Conservation (phyloP, 2,329 filamentous ascomycete species). For the Pseudocercospora vitis region DNA sequence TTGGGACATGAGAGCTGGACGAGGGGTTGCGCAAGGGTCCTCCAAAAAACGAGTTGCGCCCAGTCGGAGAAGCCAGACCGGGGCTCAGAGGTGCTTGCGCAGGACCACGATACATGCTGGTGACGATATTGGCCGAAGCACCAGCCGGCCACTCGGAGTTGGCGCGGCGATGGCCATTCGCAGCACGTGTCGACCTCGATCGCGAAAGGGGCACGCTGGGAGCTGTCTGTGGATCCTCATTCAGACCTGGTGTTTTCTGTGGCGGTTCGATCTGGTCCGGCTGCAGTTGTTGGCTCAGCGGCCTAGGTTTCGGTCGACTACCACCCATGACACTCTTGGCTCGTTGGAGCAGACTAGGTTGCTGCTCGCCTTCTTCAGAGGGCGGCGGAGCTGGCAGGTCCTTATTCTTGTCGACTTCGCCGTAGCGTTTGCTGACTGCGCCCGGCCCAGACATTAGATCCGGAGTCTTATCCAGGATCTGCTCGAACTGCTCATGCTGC, state of each 20-base stretch:
- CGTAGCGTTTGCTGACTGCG: slow-evolving; percentile 20
- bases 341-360: slow-evolving; percentile 53
- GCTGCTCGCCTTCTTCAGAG: slow-evolving; percentile 55
- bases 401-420: slow-evolving; percentile 63
- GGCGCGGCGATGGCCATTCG: slow-evolving; percentile 44
- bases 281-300: slow-evolving; percentile 34
- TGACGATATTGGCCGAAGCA: slow-evolving; percentile 65
- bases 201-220: slow-evolving; percentile 71
- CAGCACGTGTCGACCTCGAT: slow-evolving; percentile 47
- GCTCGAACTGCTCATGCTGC: slow-evolving; percentile 91
- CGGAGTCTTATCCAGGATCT: slow-evolving; percentile 80
- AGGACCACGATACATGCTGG: slow-evolving; percentile 83
- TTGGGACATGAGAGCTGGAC: slow-evolving; percentile 50
- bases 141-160: slow-evolving; percentile 44
- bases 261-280: slow-evolving; percentile 12
- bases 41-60: slow-evolving; percentile 60
- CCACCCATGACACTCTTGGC: slow-evolving; percentile 60
- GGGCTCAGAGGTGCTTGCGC: slow-evolving; percentile 43
- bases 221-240: slow-evolving; percentile 68
- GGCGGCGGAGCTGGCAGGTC: slow-evolving; percentile 80
- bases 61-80: slow-evolving; percentile 59
- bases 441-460: slow-evolving; percentile 55
- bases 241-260: slow-evolving; percentile 35
- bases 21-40: slow-evolving; percentile 38
- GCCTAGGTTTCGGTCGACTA: slow-evolving; percentile 34